Evolutionary conservation across 768 basidiomycete species (phyloP).

Genomic region (Crassisporium funariophilum): DNA sequence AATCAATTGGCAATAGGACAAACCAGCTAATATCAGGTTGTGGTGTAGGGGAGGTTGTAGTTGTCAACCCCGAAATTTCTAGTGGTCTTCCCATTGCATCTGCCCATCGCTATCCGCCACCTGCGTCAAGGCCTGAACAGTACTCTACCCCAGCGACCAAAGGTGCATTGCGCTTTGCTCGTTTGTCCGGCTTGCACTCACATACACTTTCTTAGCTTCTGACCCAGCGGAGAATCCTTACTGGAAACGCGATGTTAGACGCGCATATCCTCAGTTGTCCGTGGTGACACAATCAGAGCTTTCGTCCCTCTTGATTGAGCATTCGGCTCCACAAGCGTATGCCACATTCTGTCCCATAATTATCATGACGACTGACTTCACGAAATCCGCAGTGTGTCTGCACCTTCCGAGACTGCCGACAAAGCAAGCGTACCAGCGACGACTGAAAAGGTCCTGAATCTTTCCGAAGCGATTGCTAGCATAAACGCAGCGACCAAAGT

Average conservation of each 20-base stretch:
- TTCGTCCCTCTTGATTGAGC: constrained; percentile 78
- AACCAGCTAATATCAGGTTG: too few relatives aligned
- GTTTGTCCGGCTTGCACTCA: constrained; percentile 1
- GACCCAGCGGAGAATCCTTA: constrained; percentile 90
- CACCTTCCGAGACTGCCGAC: constrained; percentile 46
- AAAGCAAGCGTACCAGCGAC: constrained; percentile 48
- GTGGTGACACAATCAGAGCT: constrained; percentile 85
- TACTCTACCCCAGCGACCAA: constrained; percentile 89
- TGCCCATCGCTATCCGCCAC: constrained; percentile 80
- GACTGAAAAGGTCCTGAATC: constrained; percentile 50
- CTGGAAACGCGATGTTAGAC: constrained; percentile 94
- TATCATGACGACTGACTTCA: not conserved
- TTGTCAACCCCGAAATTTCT: constrained; percentile 89
- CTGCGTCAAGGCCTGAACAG: constrained; percentile 84
- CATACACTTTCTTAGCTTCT: constrained; percentile 53
- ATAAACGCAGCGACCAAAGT: constrained; percentile 58
- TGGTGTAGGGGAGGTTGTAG: constrained; percentile 87
- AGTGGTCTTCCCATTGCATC: constrained; percentile 80
- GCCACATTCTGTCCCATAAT: constrained; percentile 29
- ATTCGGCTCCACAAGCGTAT: constrained; percentile 66
- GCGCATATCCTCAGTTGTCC: constrained; percentile 90
- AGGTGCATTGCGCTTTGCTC: constrained; percentile 51
- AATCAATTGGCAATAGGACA: too few relatives aligned
- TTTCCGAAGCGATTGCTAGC: constrained; percentile 72
- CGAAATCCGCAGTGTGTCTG: constrained; percentile 45